Percentiles rank a stretch among this genome's conserved stretches.
phyloP scores from a whole-genome alignment of 148 eudicot genomes.

The Heliosperma pusillum region DNA sequence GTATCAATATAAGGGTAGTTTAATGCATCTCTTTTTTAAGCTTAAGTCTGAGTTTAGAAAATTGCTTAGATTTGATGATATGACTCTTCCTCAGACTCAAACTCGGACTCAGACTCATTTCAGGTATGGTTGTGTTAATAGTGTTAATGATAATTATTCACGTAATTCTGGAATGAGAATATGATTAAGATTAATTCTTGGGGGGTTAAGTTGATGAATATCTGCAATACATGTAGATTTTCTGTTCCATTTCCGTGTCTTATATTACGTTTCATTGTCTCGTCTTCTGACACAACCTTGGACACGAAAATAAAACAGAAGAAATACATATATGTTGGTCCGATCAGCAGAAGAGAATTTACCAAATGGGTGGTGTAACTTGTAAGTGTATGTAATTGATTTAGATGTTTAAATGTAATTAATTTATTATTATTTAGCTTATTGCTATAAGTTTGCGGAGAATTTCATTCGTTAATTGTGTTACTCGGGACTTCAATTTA shows the following conservation, averaged over 20 bases:
- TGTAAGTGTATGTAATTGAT: background rate
- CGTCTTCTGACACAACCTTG: no score
- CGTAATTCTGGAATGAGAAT: background rate
- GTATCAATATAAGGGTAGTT: slow-evolving; percentile 51
- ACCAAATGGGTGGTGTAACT: background rate
- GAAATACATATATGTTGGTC: no score
- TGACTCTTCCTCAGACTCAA: slow-evolving; percentile 57
- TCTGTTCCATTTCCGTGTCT: no score
- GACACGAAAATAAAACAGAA: no score
- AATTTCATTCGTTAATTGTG: background rate
- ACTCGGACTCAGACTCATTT: slow-evolving; percentile 1
- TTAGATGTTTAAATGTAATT: slow-evolving; percentile 4
- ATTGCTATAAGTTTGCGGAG: background rate
- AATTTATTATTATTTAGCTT: slow-evolving; percentile 9
- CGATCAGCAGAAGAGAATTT: no score
- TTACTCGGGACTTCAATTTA: background rate
- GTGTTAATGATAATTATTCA: background rate
- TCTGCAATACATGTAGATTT: no score
- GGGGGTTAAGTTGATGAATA: no score
- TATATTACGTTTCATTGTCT: no score
- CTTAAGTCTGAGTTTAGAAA: slow-evolving; percentile 44
- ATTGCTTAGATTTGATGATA: slow-evolving; percentile 39
- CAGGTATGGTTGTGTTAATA: slow-evolving; percentile 25
- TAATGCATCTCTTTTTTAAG: slow-evolving; percentile 63
- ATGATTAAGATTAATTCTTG: slow-evolving; percentile 7